Evolutionary conservation across 179 eudicot genomes (phyloP).

Genomic region (Beta corolliflora): DNA sequence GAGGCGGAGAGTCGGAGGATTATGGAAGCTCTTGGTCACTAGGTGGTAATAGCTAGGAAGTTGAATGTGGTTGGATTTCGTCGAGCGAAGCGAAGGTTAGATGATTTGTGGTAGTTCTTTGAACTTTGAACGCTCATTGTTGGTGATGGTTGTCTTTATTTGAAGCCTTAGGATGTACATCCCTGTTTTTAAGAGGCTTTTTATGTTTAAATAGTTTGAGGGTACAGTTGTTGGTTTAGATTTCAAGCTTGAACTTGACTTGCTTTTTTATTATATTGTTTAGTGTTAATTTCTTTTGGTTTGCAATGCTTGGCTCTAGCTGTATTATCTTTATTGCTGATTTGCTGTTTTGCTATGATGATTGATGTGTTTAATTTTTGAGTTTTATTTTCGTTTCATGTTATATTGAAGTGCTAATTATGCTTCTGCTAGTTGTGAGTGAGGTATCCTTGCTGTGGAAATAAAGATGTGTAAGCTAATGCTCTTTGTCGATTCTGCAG

Average conservation of each 20-base stretch:
- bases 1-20: constrained; percentile 12
- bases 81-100: neutral
- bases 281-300: neutral
- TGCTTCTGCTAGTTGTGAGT: neutral
- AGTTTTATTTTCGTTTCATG: neutral
- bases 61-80: neutral
- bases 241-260: neutral
- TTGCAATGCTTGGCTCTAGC: neutral
- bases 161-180: constrained; percentile 17
- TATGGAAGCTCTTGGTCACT: neutral
- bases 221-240: constrained; percentile 6
- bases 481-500: no score
- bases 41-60: neutral
- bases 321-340: neutral
- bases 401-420: neutral
- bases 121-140: neutral
- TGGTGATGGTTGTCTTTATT: neutral
- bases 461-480: no score
- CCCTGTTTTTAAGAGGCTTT: constrained; percentile 10
- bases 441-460: neutral
- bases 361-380: neutral
- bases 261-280: neutral
- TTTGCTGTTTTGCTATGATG: neutral
- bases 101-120: neutral
- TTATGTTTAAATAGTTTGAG: neutral